Evolutionary conservation across 352 stramenopile species (phyloP).

Genomic region (Pilasporangium apinafurcum): DNA sequence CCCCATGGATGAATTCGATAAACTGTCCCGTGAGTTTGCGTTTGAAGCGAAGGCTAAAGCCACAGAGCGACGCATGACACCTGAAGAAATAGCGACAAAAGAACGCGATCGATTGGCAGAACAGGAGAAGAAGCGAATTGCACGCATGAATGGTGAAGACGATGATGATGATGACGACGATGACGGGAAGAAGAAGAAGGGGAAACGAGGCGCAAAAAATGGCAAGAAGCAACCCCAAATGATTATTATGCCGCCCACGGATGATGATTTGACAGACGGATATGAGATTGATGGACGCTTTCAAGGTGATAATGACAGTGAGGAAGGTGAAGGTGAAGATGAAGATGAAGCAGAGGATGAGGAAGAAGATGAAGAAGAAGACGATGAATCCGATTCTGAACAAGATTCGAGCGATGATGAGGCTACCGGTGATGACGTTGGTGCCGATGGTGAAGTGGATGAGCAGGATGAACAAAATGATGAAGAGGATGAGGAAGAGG

Average conservation of each 20-base stretch:
- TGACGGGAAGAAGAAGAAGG: slow-evolving; percentile 33
- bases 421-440: slow-evolving; percentile 61
- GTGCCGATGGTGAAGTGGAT: slow-evolving; percentile 30
- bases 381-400: slow-evolving; percentile 32
- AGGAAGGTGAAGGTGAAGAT: slow-evolving; percentile 37
- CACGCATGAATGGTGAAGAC: slow-evolving; percentile 92
- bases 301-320: too few species aligned
- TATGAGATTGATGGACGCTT: slow-evolving; percentile 70
- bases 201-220: slow-evolving; percentile 37
- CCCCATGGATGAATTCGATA: slow-evolving; percentile 82
- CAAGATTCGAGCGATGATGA: slow-evolving; percentile 53
- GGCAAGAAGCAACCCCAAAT: slow-evolving; percentile 33
- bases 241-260: slow-evolving; percentile 73
- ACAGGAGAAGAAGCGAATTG: slow-evolving; percentile 91
- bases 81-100: slow-evolving; percentile 91
- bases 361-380: slow-evolving; percentile 24
- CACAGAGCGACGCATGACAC: slow-evolving; percentile 92
- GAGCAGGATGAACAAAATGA: slow-evolving; percentile 52
- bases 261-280: slow-evolving; percentile 89
- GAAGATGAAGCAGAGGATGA: slow-evolving; percentile 13
- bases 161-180: slow-evolving; percentile 60
- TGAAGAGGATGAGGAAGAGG: slow-evolving; percentile 84
- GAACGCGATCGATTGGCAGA: slow-evolving; percentile 89
- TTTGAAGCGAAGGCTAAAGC: slow-evolving; percentile 92
- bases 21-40: slow-evolving; percentile 69